Evolutionary conservation across 768 basidiomycete species (phyloP), one percentile per base, ranked within the genome.

Genomic region (Tylopilus balloui): DNA sequence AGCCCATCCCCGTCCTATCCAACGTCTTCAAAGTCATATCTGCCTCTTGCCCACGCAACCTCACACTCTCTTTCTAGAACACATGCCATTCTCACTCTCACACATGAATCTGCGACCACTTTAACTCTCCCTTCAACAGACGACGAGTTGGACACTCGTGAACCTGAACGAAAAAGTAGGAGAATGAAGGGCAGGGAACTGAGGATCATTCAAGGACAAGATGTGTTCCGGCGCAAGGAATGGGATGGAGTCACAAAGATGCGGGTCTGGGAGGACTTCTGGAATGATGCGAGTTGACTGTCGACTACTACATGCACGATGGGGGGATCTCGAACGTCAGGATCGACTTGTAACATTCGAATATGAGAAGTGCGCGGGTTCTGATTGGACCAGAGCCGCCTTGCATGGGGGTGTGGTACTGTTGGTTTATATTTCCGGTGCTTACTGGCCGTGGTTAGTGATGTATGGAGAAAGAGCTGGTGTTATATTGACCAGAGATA

Each of bases 101-200:
- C 92, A 1, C 72, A 86, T 37, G 65, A 71, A 21, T 69, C 78
- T 60, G 72, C 87, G 4, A 56, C 72, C n/a, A 59, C 67, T 4
- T 35, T 54, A 8, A 48, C 53, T 31, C 73, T 89, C 2, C 83
- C 86, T 0, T 74, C 77, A 46, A 84, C 87, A 13, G 91, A 94
- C 60, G 86, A 88, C 46, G 92, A 95, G 65, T 68, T 79, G 31
- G 92, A 96, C 59, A 59, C 54, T 4, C 68, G 59, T 10, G 59
- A 89, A 42, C 83, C 84, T 3, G 73, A 83, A 57, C 74, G 92
- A 51, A 78, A 74, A 57, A 76, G 78, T 2, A 75, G 75, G 52
- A 75, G 93, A 45, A 92, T 95, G 88, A 78, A 84, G 32, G 85
- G 84, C 21, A 74, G 94, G 48, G 95, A 99, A 66, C 70, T 99